Base-by-base conservation (phyloP, 2,329 filamentous ascomycete species). In the Dryadomyces sulphureus region DNA sequence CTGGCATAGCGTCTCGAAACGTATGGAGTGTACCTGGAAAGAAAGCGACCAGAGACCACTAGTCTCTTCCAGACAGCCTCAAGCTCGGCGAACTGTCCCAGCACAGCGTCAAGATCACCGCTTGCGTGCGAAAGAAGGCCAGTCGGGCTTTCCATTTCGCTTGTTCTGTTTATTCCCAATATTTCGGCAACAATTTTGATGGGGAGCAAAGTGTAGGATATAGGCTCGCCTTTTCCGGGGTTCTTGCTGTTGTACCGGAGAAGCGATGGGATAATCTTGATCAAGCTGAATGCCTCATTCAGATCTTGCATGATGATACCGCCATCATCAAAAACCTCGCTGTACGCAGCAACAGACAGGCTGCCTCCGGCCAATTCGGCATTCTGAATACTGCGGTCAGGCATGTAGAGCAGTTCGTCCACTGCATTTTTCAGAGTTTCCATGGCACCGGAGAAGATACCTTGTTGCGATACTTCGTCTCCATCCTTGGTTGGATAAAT, bases 181-280 rank as follows among this genome's bases (percentile, higher is more conserved):
- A 45, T 2, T 6, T 12, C 8, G 2, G 19, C 17, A 21, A 48
- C 2, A 9, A 19, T 39, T 19, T 41, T 21, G 16, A 45, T 39
- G 2, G 47, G 47, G 0, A 48, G 22, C n/a, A 48, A 34, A 6
- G 38, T 8, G 24, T 45, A 48, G 3, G 24, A 16, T 5, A 48
- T 43, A 9, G 19, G 43, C 24, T 48, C 39, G 22, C 48, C 45
- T 14, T 45, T 49, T n/a, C 38, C 38, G 7, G 2, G n/a, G 12
- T 45, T 46, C 7, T 8, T 39, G 17, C 5, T 24, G 24, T 14
- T 38, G 11, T 44, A 30, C 19, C 19, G 14, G 5, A 45, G 21
- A 1, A 46, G n/a, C 9, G 40, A 30, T 7, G 47, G 47, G 27
- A 49, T 25, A 27, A 49, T 17, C 41, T 40, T 24, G 35, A 45